Evolutionary conservation across 2,329 filamentous ascomycete species (phyloP).

Genomic region (Bipolaris cookei): DNA sequence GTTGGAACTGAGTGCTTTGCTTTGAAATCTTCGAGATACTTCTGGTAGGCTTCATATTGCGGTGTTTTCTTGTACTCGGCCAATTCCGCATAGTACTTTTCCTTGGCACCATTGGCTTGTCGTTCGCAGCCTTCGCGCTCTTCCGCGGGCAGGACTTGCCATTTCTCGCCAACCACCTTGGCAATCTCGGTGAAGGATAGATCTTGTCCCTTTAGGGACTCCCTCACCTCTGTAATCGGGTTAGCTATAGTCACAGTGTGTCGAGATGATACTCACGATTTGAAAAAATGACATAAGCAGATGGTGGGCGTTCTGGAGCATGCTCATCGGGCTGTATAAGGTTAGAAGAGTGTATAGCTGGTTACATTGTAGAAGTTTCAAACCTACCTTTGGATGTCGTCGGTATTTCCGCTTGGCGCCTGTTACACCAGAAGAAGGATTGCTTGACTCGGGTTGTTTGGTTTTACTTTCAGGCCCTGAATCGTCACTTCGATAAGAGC

Average conservation of each 20-base stretch:
- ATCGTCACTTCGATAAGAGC: slow-evolving; percentile 61
- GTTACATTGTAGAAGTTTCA: background rate
- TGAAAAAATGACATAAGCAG: slow-evolving; percentile 84
- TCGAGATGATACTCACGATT: slow-evolving; percentile 66
- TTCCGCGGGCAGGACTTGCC: slow-evolving; percentile 71
- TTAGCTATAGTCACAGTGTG: slow-evolving; percentile 24
- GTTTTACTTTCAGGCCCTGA: slow-evolving; percentile 56
- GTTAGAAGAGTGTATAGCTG: slow-evolving; percentile 21
- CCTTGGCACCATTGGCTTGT: slow-evolving; percentile 74
- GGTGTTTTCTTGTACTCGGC: slow-evolving; percentile 78
- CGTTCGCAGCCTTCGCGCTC: slow-evolving; percentile 77
- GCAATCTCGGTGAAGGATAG: slow-evolving; percentile 84
- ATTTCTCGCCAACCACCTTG: slow-evolving; percentile 80
- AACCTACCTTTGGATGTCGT: slow-evolving; percentile 73
- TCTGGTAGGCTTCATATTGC: slow-evolving; percentile 70
- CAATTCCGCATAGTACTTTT: slow-evolving; percentile 76
- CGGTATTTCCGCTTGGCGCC: slow-evolving; percentile 74
- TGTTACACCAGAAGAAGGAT: slow-evolving; percentile 39
- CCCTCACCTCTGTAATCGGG: slow-evolving; percentile 68
- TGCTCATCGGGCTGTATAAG: slow-evolving; percentile 71
- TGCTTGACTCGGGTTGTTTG: slow-evolving; percentile 53
- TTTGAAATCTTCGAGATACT: slow-evolving; percentile 80
- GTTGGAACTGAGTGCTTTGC: slow-evolving; percentile 63
- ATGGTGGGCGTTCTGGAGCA: slow-evolving; percentile 79
- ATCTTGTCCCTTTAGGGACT: slow-evolving; percentile 76